Evolutionary conservation across 1,284 basidiomycete species (phyloP), one percentile per base, ranked within the genome.

Genomic region (Ustilago cynodontis): DNA sequence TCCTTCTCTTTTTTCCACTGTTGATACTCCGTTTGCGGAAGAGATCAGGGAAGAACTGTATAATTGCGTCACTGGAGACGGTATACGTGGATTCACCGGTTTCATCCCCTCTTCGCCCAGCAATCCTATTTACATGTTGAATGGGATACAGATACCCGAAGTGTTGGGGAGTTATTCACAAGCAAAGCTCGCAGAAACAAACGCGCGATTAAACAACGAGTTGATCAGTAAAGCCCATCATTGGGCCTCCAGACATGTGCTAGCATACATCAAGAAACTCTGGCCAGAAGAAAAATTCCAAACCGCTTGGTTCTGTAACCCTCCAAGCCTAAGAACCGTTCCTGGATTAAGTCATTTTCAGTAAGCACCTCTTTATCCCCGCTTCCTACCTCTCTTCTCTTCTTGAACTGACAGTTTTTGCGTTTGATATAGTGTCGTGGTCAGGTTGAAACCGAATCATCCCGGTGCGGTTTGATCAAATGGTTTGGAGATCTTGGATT

Each of bases 231-330:
- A 61, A 43, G 79, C 77, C 0, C 79, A 81, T 37, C 33, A 50
- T 16, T 79, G 78, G 78, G 75, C 79, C 2, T 59, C 61, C 0
- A 47, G 65, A 49, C 43, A 74, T 13, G 66, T 81, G 1, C 47
- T 47, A 2, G n/a, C 26, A 49, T 81, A 74, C 41, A 53, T 79
- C 20, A 47, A 60, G 37, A 20, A 24, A 4, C 39, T 39, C 18
- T 81, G 79, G 79, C 43, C 52, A 1, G 45, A 47, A n/a, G 49
- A 65, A 1, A 47, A 53, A 22, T 80, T 50, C 31, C 49, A 78
- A 22, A 80, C 76, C 13, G 75, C 66, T n/a, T 76, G 69, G 70
- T 76, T 78, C 54, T 82, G 73, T 57, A 80, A 81, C 33, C 82
- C 81, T 29, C 75, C 79, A 10, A 47, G 52, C 51, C 26, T 79